Evolutionary conservation across 2,329 filamentous ascomycete genomes (phyloP).

Genomic region (Penicillium olsonii): DNA sequence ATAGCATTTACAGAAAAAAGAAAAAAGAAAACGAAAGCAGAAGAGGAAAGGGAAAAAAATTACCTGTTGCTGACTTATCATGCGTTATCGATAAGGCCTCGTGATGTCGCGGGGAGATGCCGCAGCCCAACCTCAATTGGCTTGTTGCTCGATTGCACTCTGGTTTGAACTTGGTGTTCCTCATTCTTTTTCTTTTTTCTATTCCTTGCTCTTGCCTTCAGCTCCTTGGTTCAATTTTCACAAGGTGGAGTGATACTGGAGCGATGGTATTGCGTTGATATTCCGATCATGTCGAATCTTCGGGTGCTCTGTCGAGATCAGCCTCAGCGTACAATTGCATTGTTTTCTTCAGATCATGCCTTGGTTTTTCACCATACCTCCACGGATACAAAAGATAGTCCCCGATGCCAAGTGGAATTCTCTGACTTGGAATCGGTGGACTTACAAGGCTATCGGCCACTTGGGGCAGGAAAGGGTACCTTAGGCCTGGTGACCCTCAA

Average conservation of each 20-base stretch:
- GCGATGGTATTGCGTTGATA: conserved; percentile 11
- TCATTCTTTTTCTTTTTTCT: neutral
- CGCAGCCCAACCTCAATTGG: neutral
- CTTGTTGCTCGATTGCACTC: neutral
- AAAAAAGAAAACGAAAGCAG: conserved; percentile 10
- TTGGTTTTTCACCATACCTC: conserved; percentile 81
- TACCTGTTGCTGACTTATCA: conserved; percentile 10
- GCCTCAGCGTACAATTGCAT: conserved; percentile 82
- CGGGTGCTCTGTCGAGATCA: conserved; percentile 83
- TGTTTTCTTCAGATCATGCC: conserved; percentile 76
- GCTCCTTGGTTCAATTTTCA: neutral
- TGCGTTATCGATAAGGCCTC: conserved; percentile 23
- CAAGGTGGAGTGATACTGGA: neutral
- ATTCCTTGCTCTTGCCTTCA: neutral
- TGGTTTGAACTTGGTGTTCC: neutral
- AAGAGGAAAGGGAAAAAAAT: conserved; percentile 8
- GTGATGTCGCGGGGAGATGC: neutral
- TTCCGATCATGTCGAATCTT: conserved; percentile 57
- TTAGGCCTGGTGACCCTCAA: conserved; percentile 82
- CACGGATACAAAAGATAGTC: conserved; percentile 55
- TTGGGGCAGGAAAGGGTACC: conserved; percentile 82
- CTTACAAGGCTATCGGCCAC: conserved; percentile 72
- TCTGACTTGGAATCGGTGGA: conserved; percentile 64
- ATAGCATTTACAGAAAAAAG: conserved; percentile 3
- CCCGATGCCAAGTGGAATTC: conserved; percentile 87